Base-by-base conservation (phyloP, 176 grass and related monocot species). In the Triticum timopheevii region DNA sequence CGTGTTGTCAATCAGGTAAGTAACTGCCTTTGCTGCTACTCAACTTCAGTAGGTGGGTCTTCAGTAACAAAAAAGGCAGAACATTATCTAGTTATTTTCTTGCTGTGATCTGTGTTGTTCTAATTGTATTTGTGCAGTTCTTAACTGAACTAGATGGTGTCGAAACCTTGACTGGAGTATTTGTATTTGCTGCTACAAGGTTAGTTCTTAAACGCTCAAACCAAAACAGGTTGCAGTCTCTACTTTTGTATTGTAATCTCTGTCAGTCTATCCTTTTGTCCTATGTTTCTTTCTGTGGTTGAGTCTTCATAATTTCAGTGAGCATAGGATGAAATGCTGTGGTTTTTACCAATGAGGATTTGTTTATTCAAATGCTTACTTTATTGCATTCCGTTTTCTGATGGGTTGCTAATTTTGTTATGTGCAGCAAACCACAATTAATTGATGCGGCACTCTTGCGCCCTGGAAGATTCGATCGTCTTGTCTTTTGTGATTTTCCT, bases 181-280 rank as follows among this genome's bases (percentile, higher is more conserved):
- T 96, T 91, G 97, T 98, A 65, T 98, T 98, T 94, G 97, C 97
- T 76, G 94, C 93, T 59, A 98, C 96, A 13, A 98, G 93, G 93
- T 98, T 71, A 80, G 85, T 31, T 67, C 61, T 77, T 63, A 81
- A 73, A 58, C 6, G 0, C 52, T 19, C 52, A 20, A 58, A 86
- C 73, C 49, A 44, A 85, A 76, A 75, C 35, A 13, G 38, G 39
- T 49, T 69, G 65, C 40, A 86, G 15, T 77, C 80, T 28, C 71
- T 75, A 23, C 13, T 76, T 76, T 17, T 50, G 24, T 8, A 52
- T 30, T 50, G 47, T 76, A 30, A 68, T 68, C 52, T 59, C 33
- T 85, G 50, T 77, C 78, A 70, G 77, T n/a, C 17, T 83, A 83
- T 27, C 80, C 9, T 63, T 76, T n/a, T 66, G 24, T 58, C 80